These are phyloP conservation scores for Pulveroboletus sp. DNA, from an alignment of 768 basidiomycete species.

Conservation along the genomic window DNA sequence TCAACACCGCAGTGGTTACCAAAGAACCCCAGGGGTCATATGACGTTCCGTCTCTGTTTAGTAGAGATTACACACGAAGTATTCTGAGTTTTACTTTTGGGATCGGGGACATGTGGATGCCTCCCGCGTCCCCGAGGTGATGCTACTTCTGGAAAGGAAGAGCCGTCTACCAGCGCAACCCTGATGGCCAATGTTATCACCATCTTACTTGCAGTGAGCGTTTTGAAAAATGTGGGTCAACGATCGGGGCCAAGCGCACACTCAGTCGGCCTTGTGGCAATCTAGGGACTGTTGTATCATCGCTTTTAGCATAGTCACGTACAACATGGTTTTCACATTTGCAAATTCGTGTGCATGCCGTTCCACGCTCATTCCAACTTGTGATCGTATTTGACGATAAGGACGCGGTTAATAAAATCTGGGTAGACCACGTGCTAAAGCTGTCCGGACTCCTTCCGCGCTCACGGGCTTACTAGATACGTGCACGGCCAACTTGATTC, in stretches of 20 bases:
- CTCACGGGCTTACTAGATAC: conserved; percentile 4
- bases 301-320: background rate
- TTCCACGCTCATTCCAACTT: conserved; percentile 2
- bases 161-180: conserved; percentile 11
- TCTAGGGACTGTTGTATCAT: background rate
- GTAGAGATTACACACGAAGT: conserved; percentile 19
- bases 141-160: conserved; percentile 27
- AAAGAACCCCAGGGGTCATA: conserved; percentile 10
- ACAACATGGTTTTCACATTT: conserved; percentile 13
- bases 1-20: conserved; percentile 12
- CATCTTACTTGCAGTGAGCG: background rate
- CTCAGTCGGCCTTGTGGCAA: background rate
- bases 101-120: conserved; percentile 20
- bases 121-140: conserved; percentile 29
- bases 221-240: background rate
- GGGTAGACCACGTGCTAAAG: conserved; percentile 25
- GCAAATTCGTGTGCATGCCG: conserved; percentile 5
- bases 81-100: conserved; percentile 7
- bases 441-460: conserved; percentile 17
- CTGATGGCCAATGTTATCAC: conserved; percentile 9
- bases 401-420: conserved; percentile 8
- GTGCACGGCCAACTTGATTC: background rate
- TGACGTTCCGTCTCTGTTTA: conserved; percentile 12
- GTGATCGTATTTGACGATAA: conserved; percentile 29
- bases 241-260: background rate